Conservation (phyloP, 768 basidiomycete species). For the Tylopilus vinaceipallidus region DNA sequence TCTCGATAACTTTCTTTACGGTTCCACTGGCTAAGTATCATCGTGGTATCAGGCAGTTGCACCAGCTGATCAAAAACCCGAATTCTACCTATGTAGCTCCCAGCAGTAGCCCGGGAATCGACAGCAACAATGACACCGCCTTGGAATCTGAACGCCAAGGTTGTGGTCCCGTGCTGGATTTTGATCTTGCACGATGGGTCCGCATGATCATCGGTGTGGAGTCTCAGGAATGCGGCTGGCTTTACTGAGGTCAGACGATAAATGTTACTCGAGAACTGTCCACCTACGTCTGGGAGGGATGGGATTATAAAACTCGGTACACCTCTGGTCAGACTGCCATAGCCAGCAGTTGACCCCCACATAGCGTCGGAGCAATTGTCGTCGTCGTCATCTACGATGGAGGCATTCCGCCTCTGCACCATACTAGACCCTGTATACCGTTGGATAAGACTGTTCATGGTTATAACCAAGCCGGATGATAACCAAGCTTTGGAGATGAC, state of each 20-base stretch:
- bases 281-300: constrained; percentile 70
- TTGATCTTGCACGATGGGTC: constrained; percentile 95
- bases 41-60: neutral
- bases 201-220: constrained; percentile 94
- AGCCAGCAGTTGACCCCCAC: constrained; percentile 86
- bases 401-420: constrained; percentile 42
- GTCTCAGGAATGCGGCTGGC: constrained; percentile 87
- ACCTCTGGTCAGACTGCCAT: constrained; percentile 70
- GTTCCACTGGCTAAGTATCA: constrained; percentile 78
- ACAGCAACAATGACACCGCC: constrained; percentile 99
- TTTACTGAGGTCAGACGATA: constrained; percentile 33
- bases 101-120: constrained; percentile 97
- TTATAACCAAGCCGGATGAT: constrained; percentile 26
- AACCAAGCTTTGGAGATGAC: constrained; percentile 25
- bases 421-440: constrained; percentile 61
- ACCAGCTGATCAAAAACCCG: neutral
- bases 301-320: constrained; percentile 73
- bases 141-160: constrained; percentile 93
- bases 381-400: constrained; percentile 58
- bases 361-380: constrained; percentile 62
- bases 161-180: constrained; percentile 98
- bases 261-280: neutral
- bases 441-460: constrained; percentile 71
- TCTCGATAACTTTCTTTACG: constrained; percentile 99
- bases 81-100: constrained; percentile 87